Conservation (phyloP, 768 basidiomycete species). For the Lepiota venenata region DNA sequence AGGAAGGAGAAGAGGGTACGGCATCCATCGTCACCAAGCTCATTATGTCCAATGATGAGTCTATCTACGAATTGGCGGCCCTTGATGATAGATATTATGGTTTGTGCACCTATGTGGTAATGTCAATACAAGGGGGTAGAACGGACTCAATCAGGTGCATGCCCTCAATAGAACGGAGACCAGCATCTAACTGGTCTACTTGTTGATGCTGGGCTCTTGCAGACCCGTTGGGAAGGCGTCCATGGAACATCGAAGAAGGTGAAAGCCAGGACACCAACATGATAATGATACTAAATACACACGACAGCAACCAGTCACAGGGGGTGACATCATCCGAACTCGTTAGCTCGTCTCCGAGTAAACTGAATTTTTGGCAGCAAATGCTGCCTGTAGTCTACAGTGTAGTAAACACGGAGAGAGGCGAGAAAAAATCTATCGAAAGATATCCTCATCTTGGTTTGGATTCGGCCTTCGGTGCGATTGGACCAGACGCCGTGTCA, state of each 20-base stretch:
- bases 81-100: slow-evolving; percentile 44
- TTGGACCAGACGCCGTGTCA: slow-evolving; percentile 4
- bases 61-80: slow-evolving; percentile 46
- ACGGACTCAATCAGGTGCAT: neutral
- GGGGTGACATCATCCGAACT: too few species aligned
- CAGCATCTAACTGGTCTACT: slow-evolving; percentile 5
- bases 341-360: too few species aligned
- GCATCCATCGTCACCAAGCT: slow-evolving; percentile 56
- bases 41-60: slow-evolving; percentile 53
- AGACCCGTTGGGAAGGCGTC: neutral
- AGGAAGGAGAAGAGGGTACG: slow-evolving; percentile 52
- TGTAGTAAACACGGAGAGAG: too few species aligned
- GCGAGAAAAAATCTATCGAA: neutral
- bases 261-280: neutral
- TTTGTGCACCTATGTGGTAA: slow-evolving; percentile 40
- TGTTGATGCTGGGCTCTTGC: neutral
- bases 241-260: neutral
- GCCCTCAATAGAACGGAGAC: slow-evolving; percentile 6
- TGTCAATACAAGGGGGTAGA: neutral
- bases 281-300: too few species aligned
- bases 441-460: slow-evolving; percentile 15
- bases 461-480: slow-evolving; percentile 20
- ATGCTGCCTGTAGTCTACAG: too few species aligned
- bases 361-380: too few species aligned
- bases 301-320: too few species aligned